Conservation (phyloP, 768 basidiomycete species). For the Auricularia sp. region DNA sequence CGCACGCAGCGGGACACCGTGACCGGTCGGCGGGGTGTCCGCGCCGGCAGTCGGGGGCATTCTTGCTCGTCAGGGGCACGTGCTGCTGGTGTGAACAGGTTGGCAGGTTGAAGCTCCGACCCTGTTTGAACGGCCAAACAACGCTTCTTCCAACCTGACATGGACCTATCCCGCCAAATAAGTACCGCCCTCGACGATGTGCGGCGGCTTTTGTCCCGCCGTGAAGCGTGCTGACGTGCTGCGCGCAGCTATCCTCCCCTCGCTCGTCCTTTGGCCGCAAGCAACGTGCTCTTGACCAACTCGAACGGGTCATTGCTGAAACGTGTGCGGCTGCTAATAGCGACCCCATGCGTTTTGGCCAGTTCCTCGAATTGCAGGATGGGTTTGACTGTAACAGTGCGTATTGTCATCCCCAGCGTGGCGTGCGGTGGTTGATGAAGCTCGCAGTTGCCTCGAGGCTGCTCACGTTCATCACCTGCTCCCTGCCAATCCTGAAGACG, state of each 20-base stretch:
- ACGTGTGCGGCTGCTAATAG: conserved; percentile 36
- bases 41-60: neutral
- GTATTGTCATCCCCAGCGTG: conserved; percentile 15
- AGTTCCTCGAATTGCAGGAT: conserved; percentile 60
- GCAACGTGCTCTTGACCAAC: conserved; percentile 40
- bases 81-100: neutral
- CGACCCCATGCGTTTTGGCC: conserved; percentile 34
- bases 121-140: neutral
- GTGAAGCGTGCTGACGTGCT: neutral
- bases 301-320: conserved; percentile 34
- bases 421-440: neutral
- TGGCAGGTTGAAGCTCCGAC: neutral
- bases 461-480: conserved; percentile 46
- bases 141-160: neutral
- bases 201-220: conserved; percentile 14
- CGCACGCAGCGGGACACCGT: neutral
- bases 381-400: conserved; percentile 76
- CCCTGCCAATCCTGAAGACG: conserved; percentile 17
- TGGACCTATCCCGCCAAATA: neutral
- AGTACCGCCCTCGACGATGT: conserved; percentile 61
- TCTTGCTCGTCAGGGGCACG: neutral
- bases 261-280: conserved; percentile 43
- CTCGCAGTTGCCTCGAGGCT: conserved; percentile 54
- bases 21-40: neutral
- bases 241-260: conserved; percentile 48